These are phyloP conservation scores for Chamaenerion angustifolium DNA, from an alignment of 345 rosid species.

Conservation along the genomic window DNA sequence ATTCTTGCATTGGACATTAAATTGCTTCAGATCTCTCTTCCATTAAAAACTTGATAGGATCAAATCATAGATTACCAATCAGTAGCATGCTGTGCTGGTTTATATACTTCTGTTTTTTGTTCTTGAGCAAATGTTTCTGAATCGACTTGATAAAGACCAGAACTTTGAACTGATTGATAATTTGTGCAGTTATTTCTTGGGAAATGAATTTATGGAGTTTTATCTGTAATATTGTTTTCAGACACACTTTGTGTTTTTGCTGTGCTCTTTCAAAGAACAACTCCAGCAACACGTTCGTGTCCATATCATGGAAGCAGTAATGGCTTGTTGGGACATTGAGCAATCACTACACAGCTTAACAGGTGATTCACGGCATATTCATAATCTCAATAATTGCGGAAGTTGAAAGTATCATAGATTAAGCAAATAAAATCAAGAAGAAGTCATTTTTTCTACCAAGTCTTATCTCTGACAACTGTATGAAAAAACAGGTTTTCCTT, in stretches of 20 bases:
- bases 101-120: neutral
- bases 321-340: conserved; percentile 99
- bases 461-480: too few species aligned
- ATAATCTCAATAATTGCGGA: too few species aligned
- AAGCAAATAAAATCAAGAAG: too few species aligned
- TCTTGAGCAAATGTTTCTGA: neutral
- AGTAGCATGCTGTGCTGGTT: too few species aligned
- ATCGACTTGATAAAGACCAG: too few species aligned
- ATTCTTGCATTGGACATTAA: too few species aligned
- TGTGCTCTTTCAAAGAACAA: conserved; percentile 94
- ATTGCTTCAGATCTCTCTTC: too few species aligned
- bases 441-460: too few species aligned
- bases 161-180: neutral
- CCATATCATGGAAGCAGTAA: conserved; percentile 99
- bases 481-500: conserved; percentile 68
- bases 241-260: conserved; percentile 89
- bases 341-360: conserved; percentile 94
- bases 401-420: too few species aligned
- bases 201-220: neutral
- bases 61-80: too few species aligned
- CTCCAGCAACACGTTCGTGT: conserved; percentile 95
- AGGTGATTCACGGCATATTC: conserved; percentile 19
- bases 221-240: conserved; percentile 7
- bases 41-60: too few species aligned
- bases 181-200: conserved; percentile 1